A percentile compares a stretch with the other conserved stretches of the same genome.
These are phyloP conservation scores for Chenopodium quinoa DNA, from an alignment of 148 eudicot species.

Conservation along the genomic window DNA sequence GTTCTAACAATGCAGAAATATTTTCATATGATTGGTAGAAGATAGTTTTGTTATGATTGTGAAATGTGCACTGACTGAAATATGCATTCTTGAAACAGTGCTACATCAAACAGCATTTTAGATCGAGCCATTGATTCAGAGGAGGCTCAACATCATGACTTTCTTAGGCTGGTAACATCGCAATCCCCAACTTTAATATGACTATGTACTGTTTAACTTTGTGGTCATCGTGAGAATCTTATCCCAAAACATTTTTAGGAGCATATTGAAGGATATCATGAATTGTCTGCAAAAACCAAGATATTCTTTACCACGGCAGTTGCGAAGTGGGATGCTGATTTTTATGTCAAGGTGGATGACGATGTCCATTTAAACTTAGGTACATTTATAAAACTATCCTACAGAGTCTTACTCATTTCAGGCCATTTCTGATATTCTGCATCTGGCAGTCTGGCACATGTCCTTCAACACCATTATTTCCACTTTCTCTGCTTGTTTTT, in stretches of 20 bases:
- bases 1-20: background rate
- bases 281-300: conserved; percentile 91
- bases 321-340: conserved; percentile 95
- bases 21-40: background rate
- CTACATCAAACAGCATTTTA: conserved; percentile 86
- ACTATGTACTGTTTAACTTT: conserved; percentile 3
- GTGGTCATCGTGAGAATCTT: conserved; percentile 8
- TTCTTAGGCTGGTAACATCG: conserved; percentile 75
- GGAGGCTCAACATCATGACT: conserved; percentile 92
- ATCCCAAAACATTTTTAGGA: conserved; percentile 45
- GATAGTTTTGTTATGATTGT: background rate
- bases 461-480: background rate
- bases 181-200: background rate
- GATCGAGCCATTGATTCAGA: conserved; percentile 94
- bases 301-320: conserved; percentile 87
- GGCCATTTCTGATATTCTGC: background rate
- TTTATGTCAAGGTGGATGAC: conserved; percentile 92
- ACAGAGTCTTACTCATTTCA: background rate
- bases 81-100: conserved; percentile 41
- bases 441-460: background rate
- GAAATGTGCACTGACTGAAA: conserved; percentile 13
- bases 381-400: conserved; percentile 19
- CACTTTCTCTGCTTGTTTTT: background rate
- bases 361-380: conserved; percentile 97
- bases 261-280: conserved; percentile 95